phyloP scores from a whole-genome alignment of 805 yeast species.

The Saccharomycopsis lassenensis region DNA sequence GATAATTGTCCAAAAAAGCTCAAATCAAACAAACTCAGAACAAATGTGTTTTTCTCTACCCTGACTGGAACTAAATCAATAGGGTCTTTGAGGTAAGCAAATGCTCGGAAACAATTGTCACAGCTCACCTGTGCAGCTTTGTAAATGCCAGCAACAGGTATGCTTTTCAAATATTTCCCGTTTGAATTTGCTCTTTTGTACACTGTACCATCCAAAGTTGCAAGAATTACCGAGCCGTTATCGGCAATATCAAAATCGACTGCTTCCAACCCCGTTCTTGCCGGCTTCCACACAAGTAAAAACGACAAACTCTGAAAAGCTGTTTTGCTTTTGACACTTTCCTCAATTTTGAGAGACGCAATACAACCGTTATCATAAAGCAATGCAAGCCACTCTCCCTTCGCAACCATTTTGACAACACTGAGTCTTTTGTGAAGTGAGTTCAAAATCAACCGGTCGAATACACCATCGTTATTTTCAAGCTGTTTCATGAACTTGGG shows the following conservation, averaged over 20 bases:
- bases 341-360: constrained; percentile 27
- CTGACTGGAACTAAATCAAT: constrained; percentile 46
- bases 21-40: too few species aligned
- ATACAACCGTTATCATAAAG: constrained; percentile 53
- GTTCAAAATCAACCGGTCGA: too few species aligned
- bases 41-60: constrained; percentile 34
- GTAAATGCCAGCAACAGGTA: constrained; percentile 41
- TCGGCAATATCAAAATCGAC: constrained; percentile 56
- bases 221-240: constrained; percentile 59
- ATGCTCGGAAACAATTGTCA: constrained; percentile 53
- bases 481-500: constrained; percentile 21
- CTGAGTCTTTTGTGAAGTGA: constrained; percentile 18
- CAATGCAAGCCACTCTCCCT: constrained; percentile 36
- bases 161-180: constrained; percentile 37
- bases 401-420: constrained; percentile 26
- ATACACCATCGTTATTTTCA: constrained; percentile 1
- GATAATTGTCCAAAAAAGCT: too few species aligned
- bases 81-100: constrained; percentile 59
- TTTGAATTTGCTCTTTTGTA: constrained; percentile 28
- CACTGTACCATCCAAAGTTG: constrained; percentile 61
- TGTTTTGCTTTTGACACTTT: constrained; percentile 23
- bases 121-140: constrained; percentile 53
- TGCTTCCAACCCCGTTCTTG: constrained; percentile 43
- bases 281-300: constrained; percentile 50
- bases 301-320: constrained; percentile 36